Evolutionary conservation across 306 rosid genomes (phyloP).

Genomic region (Quercus robur): DNA sequence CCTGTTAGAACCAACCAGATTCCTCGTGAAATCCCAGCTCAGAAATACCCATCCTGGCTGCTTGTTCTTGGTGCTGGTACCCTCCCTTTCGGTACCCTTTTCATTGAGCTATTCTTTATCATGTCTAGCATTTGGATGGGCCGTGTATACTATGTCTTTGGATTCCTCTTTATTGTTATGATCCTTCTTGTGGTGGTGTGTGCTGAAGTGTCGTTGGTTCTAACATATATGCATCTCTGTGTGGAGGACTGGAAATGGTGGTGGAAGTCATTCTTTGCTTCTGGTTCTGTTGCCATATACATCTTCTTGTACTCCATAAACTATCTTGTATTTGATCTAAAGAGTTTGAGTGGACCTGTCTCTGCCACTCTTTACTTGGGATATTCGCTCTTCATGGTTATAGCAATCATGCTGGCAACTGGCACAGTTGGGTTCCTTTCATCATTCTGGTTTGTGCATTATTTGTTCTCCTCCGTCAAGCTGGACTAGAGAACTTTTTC

Average conservation of each 20-base stretch:
- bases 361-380: conserved; percentile 97
- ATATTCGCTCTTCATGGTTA: conserved; percentile 88
- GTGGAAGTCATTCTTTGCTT: conserved; percentile 98
- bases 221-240: conserved; percentile 95
- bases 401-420: conserved; percentile 87
- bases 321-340: conserved; percentile 82
- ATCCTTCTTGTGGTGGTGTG: conserved; percentile 87
- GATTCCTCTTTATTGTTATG: conserved; percentile 77
- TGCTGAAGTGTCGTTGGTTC: conserved; percentile 85
- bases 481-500: conserved; percentile 58
- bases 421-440: conserved; percentile 97
- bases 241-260: conserved; percentile 99
- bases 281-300: conserved; percentile 94
- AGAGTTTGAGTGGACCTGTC: conserved; percentile 91
- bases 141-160: conserved; percentile 90
- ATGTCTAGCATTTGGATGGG: conserved; percentile 99
- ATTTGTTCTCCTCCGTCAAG: conserved; percentile 92
- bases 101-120: conserved; percentile 96
- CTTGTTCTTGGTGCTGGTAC: conserved; percentile 95
- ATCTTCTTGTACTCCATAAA: conserved; percentile 86
- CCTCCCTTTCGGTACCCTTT: conserved; percentile 91
- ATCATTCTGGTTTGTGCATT: conserved; percentile 94
- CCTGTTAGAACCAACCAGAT: conserved; percentile 92
- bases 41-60: conserved; percentile 91
- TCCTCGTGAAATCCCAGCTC: conserved; percentile 87